A percentile compares a stretch with the other conserved stretches of the same genome.
Conservation (phyloP, 2,329 filamentous ascomycete genomes). For the Mollisia scopiformis region DNA sequence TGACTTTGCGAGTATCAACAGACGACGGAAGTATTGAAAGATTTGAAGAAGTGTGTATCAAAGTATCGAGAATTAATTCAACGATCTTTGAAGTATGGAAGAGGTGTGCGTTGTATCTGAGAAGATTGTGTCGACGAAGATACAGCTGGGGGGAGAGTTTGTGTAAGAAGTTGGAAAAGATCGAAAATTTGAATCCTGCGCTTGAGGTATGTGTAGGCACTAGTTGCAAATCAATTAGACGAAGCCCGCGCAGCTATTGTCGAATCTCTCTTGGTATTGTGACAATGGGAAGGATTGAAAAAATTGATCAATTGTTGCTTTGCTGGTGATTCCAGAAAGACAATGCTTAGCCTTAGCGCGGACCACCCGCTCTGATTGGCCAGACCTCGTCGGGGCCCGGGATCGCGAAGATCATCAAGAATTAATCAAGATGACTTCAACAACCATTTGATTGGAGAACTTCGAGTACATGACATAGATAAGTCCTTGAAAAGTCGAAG, state of each 20-base stretch:
- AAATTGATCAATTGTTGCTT: not conserved
- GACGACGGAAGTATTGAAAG: not conserved
- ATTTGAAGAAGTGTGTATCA: not conserved
- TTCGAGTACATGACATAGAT: not conserved
- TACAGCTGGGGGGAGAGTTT: not conserved
- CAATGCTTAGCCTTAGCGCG: not conserved
- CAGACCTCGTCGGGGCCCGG: not conserved
- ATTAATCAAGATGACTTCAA: not conserved
- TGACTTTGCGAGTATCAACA: not conserved
- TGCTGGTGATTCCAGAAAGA: not conserved
- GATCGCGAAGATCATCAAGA: not conserved
- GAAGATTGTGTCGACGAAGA: not conserved
- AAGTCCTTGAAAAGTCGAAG: not conserved
- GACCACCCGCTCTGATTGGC: not conserved
- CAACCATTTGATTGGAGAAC: not conserved
- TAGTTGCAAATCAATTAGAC: not conserved
- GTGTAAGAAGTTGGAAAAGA: not conserved
- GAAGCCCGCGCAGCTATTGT: not conserved
- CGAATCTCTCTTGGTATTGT: not conserved
- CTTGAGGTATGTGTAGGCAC: not conserved
- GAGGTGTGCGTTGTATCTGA: not conserved
- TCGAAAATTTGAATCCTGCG: not conserved
- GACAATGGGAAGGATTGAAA: not conserved
- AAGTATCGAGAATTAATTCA: not conserved
- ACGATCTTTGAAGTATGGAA: constrained; percentile 1